Evolutionary conservation across 768 basidiomycete genomes (phyloP), one percentile per base, ranked within the genome.

Genomic region (Agrocybe chaxingu): DNA sequence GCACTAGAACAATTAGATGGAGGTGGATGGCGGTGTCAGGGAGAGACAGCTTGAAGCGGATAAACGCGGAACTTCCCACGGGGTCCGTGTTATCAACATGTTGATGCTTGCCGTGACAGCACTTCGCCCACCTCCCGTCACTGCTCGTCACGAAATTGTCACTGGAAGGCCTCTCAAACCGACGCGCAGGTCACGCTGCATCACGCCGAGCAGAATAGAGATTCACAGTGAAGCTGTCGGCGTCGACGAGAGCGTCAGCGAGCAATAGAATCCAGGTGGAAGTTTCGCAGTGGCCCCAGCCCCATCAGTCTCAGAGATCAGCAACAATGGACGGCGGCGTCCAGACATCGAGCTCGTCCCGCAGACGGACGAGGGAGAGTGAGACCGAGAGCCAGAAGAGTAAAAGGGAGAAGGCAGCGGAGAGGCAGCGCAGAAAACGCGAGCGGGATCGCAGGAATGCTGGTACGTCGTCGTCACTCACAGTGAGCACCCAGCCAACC

Each of bases 371-470:
- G 37, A 76, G 87, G 57, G 75, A 89, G 64, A 81, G 85, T 74
- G 88, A 89, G 72, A 85, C 86, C 8, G 79, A 81, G 29, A 78
- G 77, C 50, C 86, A 89, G 69, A 75, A 81, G 57, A 74, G 80
- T 59, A 92, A 92, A 65, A 80, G 90, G 58, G 87, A 89, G 76
- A 91, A 92, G 66, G 90, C 90, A 1, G 87, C 91, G 37, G 90
- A 92, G 66, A 76, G 90, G 53, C 90, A 92, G 65, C 80, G 90
- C 42, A 67, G 88, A 54, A 92, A 92, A 66, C 83, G 90, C 44
- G 90, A 90, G 70, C 79, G 87, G 48, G 79, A 81, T 62, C 69
- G 77, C 39, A 69, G 67, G 54, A 66, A 63, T 51, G 66, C 69
- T 42, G 76, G 74, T 48, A 66, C 70, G 57, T 24, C 24, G 24